phyloP scores from a whole-genome alignment of 2,329 filamentous ascomycete genomes.

The Colletotrichum tofieldiae region DNA sequence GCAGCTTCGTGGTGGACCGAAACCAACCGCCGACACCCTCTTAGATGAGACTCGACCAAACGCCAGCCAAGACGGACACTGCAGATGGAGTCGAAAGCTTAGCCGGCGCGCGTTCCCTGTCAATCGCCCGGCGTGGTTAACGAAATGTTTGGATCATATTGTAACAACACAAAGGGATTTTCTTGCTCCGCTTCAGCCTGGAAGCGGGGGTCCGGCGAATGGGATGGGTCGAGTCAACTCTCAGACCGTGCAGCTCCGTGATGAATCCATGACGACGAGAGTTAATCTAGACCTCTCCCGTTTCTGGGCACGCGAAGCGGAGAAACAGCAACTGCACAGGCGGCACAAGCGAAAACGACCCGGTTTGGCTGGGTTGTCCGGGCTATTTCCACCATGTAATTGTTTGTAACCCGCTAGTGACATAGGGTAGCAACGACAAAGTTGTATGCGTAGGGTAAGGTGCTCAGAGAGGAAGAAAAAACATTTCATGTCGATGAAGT shows the following conservation, averaged over 20 bases:
- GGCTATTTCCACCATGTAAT: not conserved
- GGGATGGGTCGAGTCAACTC: slow-evolving; percentile 2
- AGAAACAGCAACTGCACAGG: not conserved
- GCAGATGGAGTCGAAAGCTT: slow-evolving; percentile 10
- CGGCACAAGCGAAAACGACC: not conserved
- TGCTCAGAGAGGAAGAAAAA: not conserved
- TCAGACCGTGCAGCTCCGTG: slow-evolving; percentile 2
- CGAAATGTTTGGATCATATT: slow-evolving; percentile 11
- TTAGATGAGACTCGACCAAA: slow-evolving; percentile 19
- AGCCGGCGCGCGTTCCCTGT: slow-evolving; percentile 15
- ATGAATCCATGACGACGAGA: slow-evolving; percentile 28
- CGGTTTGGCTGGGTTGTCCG: not conserved
- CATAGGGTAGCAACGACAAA: not conserved
- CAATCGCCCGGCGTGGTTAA: not conserved
- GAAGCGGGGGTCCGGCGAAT: slow-evolving; percentile 11
- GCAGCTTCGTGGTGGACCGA: slow-evolving; percentile 2
- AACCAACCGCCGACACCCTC: slow-evolving; percentile 16
- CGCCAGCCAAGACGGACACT: slow-evolving; percentile 14
- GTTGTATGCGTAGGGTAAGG: not conserved
- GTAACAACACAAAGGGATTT: slow-evolving; percentile 6
- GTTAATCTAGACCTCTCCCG: not conserved
- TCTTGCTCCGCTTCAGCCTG: slow-evolving; percentile 2
- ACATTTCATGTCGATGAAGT: slow-evolving; percentile 39
- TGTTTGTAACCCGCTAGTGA: not conserved
- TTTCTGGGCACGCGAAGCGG: not conserved